Evolutionary conservation across 2,329 filamentous ascomycete species (phyloP).

Genomic region (Ampelomyces quisqualis): DNA sequence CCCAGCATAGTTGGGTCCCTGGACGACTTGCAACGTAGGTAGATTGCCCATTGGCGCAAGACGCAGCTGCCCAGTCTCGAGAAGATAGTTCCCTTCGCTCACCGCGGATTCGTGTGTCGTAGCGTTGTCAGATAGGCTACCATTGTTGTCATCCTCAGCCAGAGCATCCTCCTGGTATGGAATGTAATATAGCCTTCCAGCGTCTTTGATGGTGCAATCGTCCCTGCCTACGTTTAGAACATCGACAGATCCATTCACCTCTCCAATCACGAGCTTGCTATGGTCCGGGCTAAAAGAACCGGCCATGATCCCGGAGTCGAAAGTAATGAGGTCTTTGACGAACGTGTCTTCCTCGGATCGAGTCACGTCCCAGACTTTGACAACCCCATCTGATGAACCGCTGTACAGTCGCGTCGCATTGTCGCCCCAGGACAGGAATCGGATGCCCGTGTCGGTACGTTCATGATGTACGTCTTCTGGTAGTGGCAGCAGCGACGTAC

Average conservation of each 20-base stretch:
- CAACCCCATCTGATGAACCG: constrained; percentile 61
- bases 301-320: constrained; percentile 58
- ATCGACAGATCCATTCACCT: constrained; percentile 57
- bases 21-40: constrained; percentile 49
- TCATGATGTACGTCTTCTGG: constrained; percentile 49
- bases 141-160: neutral
- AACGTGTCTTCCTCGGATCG: constrained; percentile 53
- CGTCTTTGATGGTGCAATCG: constrained; percentile 32
- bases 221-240: constrained; percentile 50
- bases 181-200: constrained; percentile 32
- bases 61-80: constrained; percentile 39
- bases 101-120: constrained; percentile 27
- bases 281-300: constrained; percentile 59
- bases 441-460: constrained; percentile 58
- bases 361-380: constrained; percentile 62
- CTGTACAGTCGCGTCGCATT: constrained; percentile 57
- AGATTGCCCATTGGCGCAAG: constrained; percentile 44
- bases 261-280: constrained; percentile 58
- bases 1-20: constrained; percentile 47
- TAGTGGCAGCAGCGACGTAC: constrained; percentile 52
- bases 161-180: constrained; percentile 19
- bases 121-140: neutral
- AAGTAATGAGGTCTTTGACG: constrained; percentile 52
- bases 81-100: constrained; percentile 25
- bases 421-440: constrained; percentile 59